Evolutionary conservation across 805 yeast species (phyloP), one percentile per base, ranked within the genome.

Genomic region (Pichia rugopelliculosa): DNA sequence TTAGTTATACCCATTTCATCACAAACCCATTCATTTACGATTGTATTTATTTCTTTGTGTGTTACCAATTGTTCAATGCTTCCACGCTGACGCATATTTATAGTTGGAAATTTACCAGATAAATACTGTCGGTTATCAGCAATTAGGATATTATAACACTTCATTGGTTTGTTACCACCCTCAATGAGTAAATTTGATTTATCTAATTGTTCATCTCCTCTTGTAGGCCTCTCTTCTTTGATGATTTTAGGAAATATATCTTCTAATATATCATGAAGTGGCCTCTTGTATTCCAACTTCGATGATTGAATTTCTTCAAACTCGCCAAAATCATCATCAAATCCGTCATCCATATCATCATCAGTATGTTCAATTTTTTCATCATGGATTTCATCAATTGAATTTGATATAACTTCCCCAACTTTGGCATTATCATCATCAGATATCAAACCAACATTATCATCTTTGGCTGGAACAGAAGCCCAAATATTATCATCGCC

Each of bases 291-390:
- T 13, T 34, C 41, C 3, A 51, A 10, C 7, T 22, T 23, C 23
- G 18, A 21, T 12, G 20, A 20, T 9, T 40, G 20, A 18, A 48
- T 38, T 21, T 44, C 50, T 33, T 59, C 63, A 45, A 60, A 59
- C 1, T 53, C 56, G 3, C 62, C 63, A 53, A 59, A 59, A n/a
- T 59, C 64, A 27, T 55, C 58, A 20, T 52, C 58, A 23, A 44
- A 47, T 12, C 43, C 51, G 2, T 41, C 50, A 18, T 44, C 42
- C 11, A 18, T 41, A 20, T 41, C 49, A 15, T 30, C 26, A 2
- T 36, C 38, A 17, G 6, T 24, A 6, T 20, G 17, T 6, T 30
- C 43, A 7, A 15, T 13, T 11, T 10, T 22, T 18, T 18, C 21
- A 1, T 17, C 20, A 6, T 41, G 26, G 10, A 18, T 27, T 21